phyloP scores from a whole-genome alignment of 2,329 filamentous ascomycete genomes.

The Beauveria brongniartii region DNA sequence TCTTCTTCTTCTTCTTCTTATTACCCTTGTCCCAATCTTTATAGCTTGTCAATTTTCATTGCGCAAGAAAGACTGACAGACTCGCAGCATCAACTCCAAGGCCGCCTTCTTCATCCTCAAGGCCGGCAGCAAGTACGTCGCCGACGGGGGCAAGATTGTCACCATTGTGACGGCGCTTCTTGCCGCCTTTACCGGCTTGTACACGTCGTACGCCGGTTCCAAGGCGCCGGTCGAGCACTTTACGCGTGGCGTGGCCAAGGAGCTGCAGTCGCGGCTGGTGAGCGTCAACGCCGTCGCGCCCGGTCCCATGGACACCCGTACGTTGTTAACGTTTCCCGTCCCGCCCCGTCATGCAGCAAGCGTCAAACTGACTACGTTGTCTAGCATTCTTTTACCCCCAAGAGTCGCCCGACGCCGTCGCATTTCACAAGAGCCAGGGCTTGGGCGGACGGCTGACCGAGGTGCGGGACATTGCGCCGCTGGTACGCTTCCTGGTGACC shows the following conservation, averaged over 20 bases:
- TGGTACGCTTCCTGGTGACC: conserved; percentile 34
- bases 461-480: conserved; percentile 36
- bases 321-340: no score
- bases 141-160: conserved; percentile 38
- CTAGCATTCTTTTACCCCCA: conserved; percentile 37
- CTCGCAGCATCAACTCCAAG: conserved; percentile 35
- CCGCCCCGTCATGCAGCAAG: not conserved
- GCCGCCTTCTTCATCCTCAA: conserved; percentile 37
- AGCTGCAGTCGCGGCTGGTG: conserved; percentile 24
- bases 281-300: conserved; percentile 29
- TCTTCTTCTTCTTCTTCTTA: not conserved
- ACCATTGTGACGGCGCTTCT: conserved; percentile 36
- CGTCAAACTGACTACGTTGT: not conserved
- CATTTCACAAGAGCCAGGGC: conserved; percentile 35
- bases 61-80: not conserved
- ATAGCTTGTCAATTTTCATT: no score
- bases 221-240: conserved; percentile 33
- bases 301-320: conserved; percentile 33
- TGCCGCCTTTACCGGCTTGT: conserved; percentile 36
- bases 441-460: conserved; percentile 33
- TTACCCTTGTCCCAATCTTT: no score
- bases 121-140: conserved; percentile 32
- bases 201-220: conserved; percentile 37
- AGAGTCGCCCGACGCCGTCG: conserved; percentile 33
- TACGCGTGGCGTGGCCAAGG: conserved; percentile 27